These are phyloP conservation scores for Fusarium tjaetaba DNA, from an alignment of 2,329 filamentous ascomycete species.

Conservation along the genomic window DNA sequence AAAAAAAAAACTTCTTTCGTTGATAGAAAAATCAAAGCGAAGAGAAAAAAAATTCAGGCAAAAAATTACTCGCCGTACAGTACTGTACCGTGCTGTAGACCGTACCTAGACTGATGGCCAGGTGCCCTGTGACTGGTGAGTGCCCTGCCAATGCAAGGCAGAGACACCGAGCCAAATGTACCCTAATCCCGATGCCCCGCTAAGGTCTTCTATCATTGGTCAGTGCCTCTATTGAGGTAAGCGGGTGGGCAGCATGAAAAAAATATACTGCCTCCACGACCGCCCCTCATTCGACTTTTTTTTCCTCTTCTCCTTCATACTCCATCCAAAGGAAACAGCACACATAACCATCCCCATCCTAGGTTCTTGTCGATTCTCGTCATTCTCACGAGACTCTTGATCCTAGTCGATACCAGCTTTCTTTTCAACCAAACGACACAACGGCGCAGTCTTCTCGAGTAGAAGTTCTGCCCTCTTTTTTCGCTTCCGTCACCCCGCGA, in stretches of 20 bases:
- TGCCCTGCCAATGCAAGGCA: constrained; percentile 2
- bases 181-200: constrained; percentile 42
- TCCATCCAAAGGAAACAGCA: constrained; percentile 44
- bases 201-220: constrained; percentile 38
- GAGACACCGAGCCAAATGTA: constrained; percentile 33
- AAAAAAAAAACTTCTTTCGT: constrained; percentile 14
- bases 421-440: constrained; percentile 39
- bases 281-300: constrained; percentile 54
- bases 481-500: constrained; percentile 50
- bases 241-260: constrained; percentile 48
- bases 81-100: neutral
- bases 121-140: constrained; percentile 1
- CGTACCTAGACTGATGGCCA: neutral
- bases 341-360: constrained; percentile 51
- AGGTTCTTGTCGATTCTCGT: constrained; percentile 56
- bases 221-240: constrained; percentile 41
- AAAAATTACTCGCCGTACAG: constrained; percentile 5
- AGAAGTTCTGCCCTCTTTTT: constrained; percentile 52
- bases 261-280: constrained; percentile 50
- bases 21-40: neutral
- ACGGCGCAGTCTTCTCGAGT: constrained; percentile 48
- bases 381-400: constrained; percentile 57
- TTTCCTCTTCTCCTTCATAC: constrained; percentile 48
- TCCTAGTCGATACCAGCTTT: constrained; percentile 55
- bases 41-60: neutral